Percentiles rank a stretch among this genome's conserved stretches.
Conservation (phyloP, 2,329 filamentous ascomycete genomes). For the Microcyclosporella mali region DNA sequence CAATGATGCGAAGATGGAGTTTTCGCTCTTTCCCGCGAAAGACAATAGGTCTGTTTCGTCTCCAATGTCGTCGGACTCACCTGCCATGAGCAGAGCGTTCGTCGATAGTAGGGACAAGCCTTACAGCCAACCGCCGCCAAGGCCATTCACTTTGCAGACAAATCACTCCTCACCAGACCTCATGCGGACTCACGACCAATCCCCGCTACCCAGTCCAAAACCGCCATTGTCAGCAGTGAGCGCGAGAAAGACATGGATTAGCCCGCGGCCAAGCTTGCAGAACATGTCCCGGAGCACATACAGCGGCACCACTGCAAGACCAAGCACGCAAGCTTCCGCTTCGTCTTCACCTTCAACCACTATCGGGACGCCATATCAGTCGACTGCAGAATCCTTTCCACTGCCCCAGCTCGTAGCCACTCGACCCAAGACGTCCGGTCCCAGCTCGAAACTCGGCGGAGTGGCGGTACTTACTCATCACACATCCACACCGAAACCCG, state of each 20-base stretch:
- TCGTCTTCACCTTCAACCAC: slow-evolving; percentile 16
- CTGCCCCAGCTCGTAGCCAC: slow-evolving; percentile 30
- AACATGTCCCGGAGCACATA: slow-evolving; percentile 16
- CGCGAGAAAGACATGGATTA: slow-evolving; percentile 7
- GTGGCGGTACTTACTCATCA: slow-evolving; percentile 32
- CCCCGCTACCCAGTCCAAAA: slow-evolving; percentile 3
- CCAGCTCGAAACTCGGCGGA: slow-evolving; percentile 29
- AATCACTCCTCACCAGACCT: slow-evolving; percentile 23
- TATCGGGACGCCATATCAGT: slow-evolving; percentile 28
- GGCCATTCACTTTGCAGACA: slow-evolving; percentile 12
- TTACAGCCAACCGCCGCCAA: slow-evolving; percentile 17
- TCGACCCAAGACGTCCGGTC: slow-evolving; percentile 26
- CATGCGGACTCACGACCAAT: background rate
- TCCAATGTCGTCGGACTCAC: slow-evolving; percentile 11
- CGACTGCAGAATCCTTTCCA: slow-evolving; percentile 27
- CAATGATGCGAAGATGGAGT: slow-evolving; percentile 17
- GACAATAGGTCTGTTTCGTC: slow-evolving; percentile 6
- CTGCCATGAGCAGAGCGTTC: slow-evolving; percentile 26
- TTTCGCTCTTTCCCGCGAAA: slow-evolving; percentile 20
- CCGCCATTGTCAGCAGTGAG: slow-evolving; percentile 8
- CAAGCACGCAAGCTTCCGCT: slow-evolving; percentile 20
- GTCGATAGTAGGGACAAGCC: slow-evolving; percentile 30
- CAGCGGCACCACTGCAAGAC: slow-evolving; percentile 22
- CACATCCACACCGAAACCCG: slow-evolving; percentile 17
- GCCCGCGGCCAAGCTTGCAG: slow-evolving; percentile 14